Percentiles rank a stretch among this genome's conserved stretches.
phyloP scores from a whole-genome alignment of 2,329 filamentous ascomycete genomes.

The Beauveria bassiana region DNA sequence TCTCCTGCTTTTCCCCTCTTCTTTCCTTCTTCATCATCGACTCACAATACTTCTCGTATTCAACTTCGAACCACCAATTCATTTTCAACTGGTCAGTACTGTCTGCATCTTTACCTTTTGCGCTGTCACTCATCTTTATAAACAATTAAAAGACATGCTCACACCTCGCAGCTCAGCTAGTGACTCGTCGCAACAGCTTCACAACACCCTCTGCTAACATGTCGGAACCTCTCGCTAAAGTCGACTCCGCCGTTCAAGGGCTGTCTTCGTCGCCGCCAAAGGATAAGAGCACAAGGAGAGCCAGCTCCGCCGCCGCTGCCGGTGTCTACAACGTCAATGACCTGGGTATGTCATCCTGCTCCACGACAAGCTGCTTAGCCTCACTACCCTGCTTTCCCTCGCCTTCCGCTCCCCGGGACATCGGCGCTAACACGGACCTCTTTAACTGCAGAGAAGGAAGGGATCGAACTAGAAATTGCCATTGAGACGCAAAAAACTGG shows the following conservation, averaged over 20 bases:
- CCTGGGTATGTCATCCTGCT: slow-evolving; percentile 55
- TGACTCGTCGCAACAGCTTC: slow-evolving; percentile 8
- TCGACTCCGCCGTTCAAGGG: slow-evolving; percentile 86
- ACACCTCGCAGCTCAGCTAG: slow-evolving; percentile 3
- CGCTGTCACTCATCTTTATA: too few species aligned
- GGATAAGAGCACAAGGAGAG: slow-evolving; percentile 60
- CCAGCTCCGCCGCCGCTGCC: slow-evolving; percentile 62
- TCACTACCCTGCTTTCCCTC: slow-evolving; percentile 2
- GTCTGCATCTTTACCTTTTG: neutral
- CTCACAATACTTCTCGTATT: slow-evolving; percentile 12
- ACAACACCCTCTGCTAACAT: slow-evolving; percentile 22
- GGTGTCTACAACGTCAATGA: slow-evolving; percentile 73
- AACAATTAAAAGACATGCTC: neutral
- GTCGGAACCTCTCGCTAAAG: slow-evolving; percentile 63
- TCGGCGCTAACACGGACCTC: neutral
- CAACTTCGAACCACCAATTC: slow-evolving; percentile 14
- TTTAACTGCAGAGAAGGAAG: slow-evolving; percentile 56
- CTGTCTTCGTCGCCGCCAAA: slow-evolving; percentile 59
- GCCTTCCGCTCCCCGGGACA: too few species aligned
- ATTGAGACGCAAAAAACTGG: slow-evolving; percentile 80
- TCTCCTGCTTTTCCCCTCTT: slow-evolving; percentile 16
- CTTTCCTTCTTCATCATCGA: slow-evolving; percentile 21
- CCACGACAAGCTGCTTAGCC: neutral
- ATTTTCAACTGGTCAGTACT: neutral
- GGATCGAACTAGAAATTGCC: slow-evolving; percentile 64